Evolutionary conservation across 441 rosid genomes (phyloP), one percentile per base, ranked within the genome.

Genomic region (Pelargonium citronellum): DNA sequence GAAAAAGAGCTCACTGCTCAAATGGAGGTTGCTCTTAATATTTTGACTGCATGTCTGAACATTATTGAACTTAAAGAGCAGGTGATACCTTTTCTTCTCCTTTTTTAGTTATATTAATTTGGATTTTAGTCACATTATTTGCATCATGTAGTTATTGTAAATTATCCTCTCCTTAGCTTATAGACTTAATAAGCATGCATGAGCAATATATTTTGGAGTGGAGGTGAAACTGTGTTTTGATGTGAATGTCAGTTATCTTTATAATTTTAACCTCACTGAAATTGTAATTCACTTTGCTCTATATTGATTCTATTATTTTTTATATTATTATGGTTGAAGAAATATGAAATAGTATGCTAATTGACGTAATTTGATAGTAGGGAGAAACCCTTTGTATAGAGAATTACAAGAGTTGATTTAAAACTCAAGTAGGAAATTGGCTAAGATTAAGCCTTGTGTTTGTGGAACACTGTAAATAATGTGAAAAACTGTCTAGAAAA

Each of bases 1-100:
- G 98, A 88, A 78, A 89, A 87, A 64, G 99, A 91, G 81, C 89
- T 95, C 75, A 87, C 92, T 75, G 83, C 91, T 71, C 93, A 95
- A 82, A 89, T 89, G 82, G 96, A 92, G 72, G 82, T 85, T 34
- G 94, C 92, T 66, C 89, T 92, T 73, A 84, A 75, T 80, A 84
- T 92, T 76, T 83, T 95, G 82, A 84, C 91, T 60, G 93, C 90
- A 76, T 95, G 99, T 77, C 80, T 88, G 83, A 83, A 76, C 79
- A 78, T 92, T 68, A 82, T 53, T 72, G 98, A 87, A 82, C 87
- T 95, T 65, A 91, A 87, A 80, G 99, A 95, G 83, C 97, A 89
- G 96, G 99, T 92, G 67, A 43, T 82, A 41, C 72, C 34, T 61
- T 51, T 64, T 73, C 61, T 71, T 70, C 11, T 69, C 37, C n/a